Conservation (phyloP, 345 rosid species). For the Stellera chamaejasme region DNA sequence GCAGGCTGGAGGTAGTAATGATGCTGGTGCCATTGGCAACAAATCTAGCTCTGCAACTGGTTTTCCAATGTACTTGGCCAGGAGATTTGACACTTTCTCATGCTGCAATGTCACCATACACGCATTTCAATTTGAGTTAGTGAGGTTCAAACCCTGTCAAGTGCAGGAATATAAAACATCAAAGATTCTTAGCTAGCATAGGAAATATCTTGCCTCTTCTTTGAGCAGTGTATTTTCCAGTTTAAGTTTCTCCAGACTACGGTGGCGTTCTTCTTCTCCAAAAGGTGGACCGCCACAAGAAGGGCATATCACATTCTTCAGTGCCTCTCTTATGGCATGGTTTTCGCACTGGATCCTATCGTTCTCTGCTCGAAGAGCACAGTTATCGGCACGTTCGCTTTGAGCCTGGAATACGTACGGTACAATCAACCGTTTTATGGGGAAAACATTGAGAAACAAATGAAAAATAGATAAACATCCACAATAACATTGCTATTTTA, state of each 20-base stretch:
- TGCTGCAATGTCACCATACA: constrained; percentile 25
- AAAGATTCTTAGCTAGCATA: not conserved
- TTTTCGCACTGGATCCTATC: constrained; percentile 47
- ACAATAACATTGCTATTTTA: too few species aligned
- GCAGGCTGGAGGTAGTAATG: not conserved
- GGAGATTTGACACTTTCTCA: constrained; percentile 22
- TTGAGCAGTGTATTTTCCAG: constrained; percentile 37
- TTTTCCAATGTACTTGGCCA: constrained; percentile 31
- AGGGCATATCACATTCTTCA: constrained; percentile 50
- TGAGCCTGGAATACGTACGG: constrained; percentile 32
- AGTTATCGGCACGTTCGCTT: constrained; percentile 38
- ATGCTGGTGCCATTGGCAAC: constrained; percentile 7
- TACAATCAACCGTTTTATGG: not conserved
- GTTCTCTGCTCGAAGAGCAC: constrained; percentile 47
- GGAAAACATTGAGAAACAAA: not conserved
- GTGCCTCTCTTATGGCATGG: constrained; percentile 35
- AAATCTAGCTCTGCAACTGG: constrained; percentile 16
- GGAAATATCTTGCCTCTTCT: constrained; percentile 31
- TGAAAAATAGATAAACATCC: not conserved
- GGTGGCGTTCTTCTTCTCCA: constrained; percentile 36
- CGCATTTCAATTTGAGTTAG: not conserved
- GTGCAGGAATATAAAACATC: not conserved
- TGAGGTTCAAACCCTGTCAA: too few species aligned
- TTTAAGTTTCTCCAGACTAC: constrained; percentile 28
- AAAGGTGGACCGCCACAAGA: constrained; percentile 62